A percentile compares a stretch with the other conserved stretches of the same genome.
Evolutionary conservation across 306 rosid genomes (phyloP).

Genomic region (Styphnolobium japonicum): DNA sequence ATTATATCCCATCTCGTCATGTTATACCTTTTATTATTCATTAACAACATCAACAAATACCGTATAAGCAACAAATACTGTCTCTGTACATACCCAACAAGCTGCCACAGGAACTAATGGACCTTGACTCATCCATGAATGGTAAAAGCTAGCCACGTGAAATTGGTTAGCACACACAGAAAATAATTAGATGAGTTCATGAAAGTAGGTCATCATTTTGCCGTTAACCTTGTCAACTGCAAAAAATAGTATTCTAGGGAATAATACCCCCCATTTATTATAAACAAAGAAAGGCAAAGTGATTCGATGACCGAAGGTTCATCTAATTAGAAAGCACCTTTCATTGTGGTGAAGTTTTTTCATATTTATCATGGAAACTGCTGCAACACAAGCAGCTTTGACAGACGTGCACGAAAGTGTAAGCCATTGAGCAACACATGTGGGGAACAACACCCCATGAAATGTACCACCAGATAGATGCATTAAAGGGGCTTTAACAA

Average conservation of each 20-base stretch:
- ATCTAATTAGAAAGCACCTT: not conserved
- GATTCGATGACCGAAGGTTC: not conserved
- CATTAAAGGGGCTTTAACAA: too few relatives aligned
- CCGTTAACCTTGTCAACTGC: constrained; percentile 4
- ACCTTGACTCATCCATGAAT: constrained; percentile 25
- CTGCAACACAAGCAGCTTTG: not conserved
- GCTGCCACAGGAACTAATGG: not conserved
- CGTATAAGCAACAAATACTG: not conserved
- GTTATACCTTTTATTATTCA: not conserved
- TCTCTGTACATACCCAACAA: not conserved
- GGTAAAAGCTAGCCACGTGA: constrained; percentile 6
- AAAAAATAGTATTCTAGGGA: not conserved
- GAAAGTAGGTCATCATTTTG: not conserved
- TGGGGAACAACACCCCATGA: not conserved
- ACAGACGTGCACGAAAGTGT: constrained; percentile 34
- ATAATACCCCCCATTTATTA: not conserved
- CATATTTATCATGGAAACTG: not conserved
- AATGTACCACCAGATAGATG: too few relatives aligned
- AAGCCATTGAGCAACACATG: not conserved
- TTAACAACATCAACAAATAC: not conserved
- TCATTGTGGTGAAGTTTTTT: not conserved
- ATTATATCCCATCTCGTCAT: not conserved
- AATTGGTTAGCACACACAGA: not conserved
- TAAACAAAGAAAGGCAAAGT: not conserved
- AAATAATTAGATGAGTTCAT: not conserved